A percentile compares a stretch with the other conserved stretches of the same genome.
phyloP scores from a whole-genome alignment of 139 green algal genomes.

The Tetradesmus lagerheimii region DNA sequence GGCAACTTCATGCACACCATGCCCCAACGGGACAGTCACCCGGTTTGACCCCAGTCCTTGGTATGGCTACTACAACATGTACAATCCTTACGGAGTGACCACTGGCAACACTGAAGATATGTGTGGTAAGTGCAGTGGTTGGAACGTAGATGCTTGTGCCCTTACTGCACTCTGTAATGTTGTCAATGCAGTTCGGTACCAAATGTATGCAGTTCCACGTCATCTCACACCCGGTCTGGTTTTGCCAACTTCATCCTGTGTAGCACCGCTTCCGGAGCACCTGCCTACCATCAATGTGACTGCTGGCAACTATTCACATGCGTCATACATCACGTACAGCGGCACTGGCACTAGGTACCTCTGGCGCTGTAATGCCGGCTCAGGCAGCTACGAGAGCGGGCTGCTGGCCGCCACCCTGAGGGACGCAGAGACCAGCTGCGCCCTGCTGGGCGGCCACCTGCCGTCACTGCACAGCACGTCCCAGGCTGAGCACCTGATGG shows the following conservation, averaged over 20 bases:
- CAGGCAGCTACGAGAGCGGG: background rate
- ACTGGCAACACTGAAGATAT: background rate
- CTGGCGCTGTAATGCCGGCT: background rate
- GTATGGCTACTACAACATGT: background rate
- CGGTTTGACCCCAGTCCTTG: background rate
- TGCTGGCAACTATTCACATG: background rate
- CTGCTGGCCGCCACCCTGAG: background rate
- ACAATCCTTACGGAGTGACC: background rate
- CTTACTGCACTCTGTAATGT: too few relatives aligned
- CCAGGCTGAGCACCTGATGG: background rate
- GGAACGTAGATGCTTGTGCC: too few relatives aligned
- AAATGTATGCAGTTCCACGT: too few relatives aligned
- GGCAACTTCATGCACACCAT: background rate
- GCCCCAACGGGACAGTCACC: background rate
- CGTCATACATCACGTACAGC: background rate
- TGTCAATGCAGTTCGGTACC: too few relatives aligned
- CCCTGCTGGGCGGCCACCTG: background rate
- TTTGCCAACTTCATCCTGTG: too few relatives aligned
- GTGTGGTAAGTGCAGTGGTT: background rate
- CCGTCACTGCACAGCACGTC: background rate
- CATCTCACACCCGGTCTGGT: too few relatives aligned
- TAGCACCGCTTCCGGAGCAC: background rate
- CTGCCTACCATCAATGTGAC: background rate
- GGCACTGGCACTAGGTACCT: background rate
- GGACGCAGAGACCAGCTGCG: background rate